A percentile compares a stretch with the other conserved stretches of the same genome.
These are phyloP conservation scores for Colletotrichum karsti DNA, from an alignment of 2,329 filamentous ascomycete species.

Conservation along the genomic window DNA sequence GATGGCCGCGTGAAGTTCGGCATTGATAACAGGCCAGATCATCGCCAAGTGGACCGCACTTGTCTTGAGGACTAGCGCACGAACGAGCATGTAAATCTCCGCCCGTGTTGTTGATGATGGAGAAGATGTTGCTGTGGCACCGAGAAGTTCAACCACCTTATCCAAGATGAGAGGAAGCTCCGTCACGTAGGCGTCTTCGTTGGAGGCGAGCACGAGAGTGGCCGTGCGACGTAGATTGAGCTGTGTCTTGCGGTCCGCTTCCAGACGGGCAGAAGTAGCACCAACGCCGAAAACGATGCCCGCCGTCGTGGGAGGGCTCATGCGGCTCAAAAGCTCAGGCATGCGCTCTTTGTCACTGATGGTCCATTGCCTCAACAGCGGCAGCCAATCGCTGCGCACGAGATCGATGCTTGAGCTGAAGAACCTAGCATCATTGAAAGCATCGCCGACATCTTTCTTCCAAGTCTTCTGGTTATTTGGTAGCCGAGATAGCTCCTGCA, in stretches of 20 bases:
- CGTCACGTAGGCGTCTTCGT: slow-evolving; percentile 80
- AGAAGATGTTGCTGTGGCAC: slow-evolving; percentile 85
- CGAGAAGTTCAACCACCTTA: slow-evolving; percentile 86
- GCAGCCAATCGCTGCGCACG: slow-evolving; percentile 80
- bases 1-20: slow-evolving; percentile 83
- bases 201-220: slow-evolving; percentile 79
- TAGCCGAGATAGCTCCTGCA: slow-evolving; percentile 81
- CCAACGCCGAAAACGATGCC: slow-evolving; percentile 99
- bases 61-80: slow-evolving; percentile 82
- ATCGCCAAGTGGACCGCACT: slow-evolving; percentile 82
- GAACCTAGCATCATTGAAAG: slow-evolving; percentile 89
- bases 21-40: slow-evolving; percentile 90
- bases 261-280: slow-evolving; percentile 89
- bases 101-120: slow-evolving; percentile 89
- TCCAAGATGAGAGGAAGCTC: slow-evolving; percentile 80
- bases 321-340: slow-evolving; percentile 79
- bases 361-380: slow-evolving; percentile 84
- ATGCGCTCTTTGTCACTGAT: slow-evolving; percentile 89
- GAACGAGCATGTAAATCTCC: slow-evolving; percentile 88
- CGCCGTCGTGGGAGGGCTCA: slow-evolving; percentile 87
- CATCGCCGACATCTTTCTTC: slow-evolving; percentile 92
- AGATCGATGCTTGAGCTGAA: slow-evolving; percentile 76
- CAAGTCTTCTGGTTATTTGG: slow-evolving; percentile 86
- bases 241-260: slow-evolving; percentile 93
- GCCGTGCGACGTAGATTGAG: slow-evolving; percentile 86